Percentiles rank a stretch among this genome's conserved stretches.
phyloP scores from a whole-genome alignment of 129 eudicot genomes.

The Centaurea solstitialis region DNA sequence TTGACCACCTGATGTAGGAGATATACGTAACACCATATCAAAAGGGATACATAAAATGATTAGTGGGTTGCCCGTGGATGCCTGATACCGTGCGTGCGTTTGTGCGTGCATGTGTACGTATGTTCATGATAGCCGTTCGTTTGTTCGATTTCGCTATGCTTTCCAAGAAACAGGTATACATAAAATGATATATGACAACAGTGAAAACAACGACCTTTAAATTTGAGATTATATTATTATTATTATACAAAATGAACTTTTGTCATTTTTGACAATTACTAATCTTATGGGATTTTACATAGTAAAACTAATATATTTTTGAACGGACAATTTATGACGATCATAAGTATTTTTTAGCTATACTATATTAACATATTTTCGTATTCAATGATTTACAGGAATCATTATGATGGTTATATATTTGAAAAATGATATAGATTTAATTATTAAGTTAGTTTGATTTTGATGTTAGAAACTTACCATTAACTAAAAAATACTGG shows the following conservation, averaged over 20 bases:
- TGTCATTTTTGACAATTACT: not conserved
- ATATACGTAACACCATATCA: not conserved
- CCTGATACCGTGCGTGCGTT: too few species aligned
- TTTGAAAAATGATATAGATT: not conserved
- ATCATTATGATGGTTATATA: not conserved
- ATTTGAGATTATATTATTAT: not conserved
- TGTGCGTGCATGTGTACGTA: too few species aligned
- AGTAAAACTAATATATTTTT: not conserved
- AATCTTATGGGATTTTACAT: not conserved
- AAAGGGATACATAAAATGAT: not conserved
- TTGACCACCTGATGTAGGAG: not conserved
- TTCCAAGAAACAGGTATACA: too few species aligned
- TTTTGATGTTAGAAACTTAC: not conserved
- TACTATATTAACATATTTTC: not conserved
- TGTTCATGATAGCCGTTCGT: too few species aligned
- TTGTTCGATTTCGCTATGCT: too few species aligned
- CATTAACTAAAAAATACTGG: too few species aligned
- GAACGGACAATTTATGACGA: not conserved
- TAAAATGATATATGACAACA: too few species aligned
- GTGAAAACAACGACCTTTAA: not conserved
- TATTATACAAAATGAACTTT: not conserved
- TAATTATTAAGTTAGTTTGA: not conserved
- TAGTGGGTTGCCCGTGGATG: too few species aligned
- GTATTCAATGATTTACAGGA: not conserved
- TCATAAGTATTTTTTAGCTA: not conserved